phyloP scores from a whole-genome alignment of 208 protist species.

The Wallacemonas sp. region DNA sequence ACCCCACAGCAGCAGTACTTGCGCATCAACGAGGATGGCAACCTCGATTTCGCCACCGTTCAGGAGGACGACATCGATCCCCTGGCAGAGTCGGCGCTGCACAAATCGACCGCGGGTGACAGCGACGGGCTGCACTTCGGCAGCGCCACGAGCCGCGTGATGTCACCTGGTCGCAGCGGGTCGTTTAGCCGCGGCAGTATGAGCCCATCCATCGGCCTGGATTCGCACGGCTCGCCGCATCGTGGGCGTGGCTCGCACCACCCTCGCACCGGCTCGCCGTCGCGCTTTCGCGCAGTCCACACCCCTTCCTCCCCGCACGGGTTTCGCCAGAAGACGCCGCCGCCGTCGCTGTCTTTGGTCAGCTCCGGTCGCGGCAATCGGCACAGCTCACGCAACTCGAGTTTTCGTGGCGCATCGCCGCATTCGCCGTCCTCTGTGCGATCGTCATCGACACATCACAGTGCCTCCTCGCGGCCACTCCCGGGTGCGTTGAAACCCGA shows the following conservation, averaged over 20 bases:
- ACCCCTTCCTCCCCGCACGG: slow-evolving; percentile 28
- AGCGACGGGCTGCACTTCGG: slow-evolving; percentile 29
- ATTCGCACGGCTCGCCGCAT: slow-evolving; percentile 32
- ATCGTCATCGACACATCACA: slow-evolving; percentile 28
- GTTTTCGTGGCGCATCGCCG: slow-evolving; percentile 4
- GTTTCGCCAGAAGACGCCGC: slow-evolving; percentile 13
- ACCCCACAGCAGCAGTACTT: slow-evolving; percentile 68
- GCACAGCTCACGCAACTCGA: slow-evolving; percentile 15
- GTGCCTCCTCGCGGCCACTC: slow-evolving; percentile 16
- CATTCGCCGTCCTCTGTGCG: slow-evolving; percentile 31
- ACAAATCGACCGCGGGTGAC: slow-evolving; percentile 31
- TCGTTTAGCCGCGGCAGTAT: slow-evolving; percentile 44
- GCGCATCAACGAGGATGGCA: slow-evolving; percentile 81
- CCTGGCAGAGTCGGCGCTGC: slow-evolving; percentile 31
- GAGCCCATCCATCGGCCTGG: slow-evolving; percentile 23
- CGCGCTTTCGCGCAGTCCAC: slow-evolving; percentile 38
- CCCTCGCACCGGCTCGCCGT: slow-evolving; percentile 58
- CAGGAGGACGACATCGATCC: slow-evolving; percentile 65
- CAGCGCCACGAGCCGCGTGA: slow-evolving; percentile 31
- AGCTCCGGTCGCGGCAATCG: background rate
- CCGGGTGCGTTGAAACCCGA: slow-evolving; percentile 31
- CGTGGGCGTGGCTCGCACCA: slow-evolving; percentile 18
- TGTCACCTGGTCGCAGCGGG: slow-evolving; percentile 41
- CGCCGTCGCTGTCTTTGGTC: slow-evolving; percentile 14
- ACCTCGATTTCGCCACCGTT: slow-evolving; percentile 70